Percentiles rank a stretch among this genome's conserved stretches.
Evolutionary conservation across 2,329 filamentous ascomycete species (phyloP).

Genomic region (Mycosphaerella sp.): DNA sequence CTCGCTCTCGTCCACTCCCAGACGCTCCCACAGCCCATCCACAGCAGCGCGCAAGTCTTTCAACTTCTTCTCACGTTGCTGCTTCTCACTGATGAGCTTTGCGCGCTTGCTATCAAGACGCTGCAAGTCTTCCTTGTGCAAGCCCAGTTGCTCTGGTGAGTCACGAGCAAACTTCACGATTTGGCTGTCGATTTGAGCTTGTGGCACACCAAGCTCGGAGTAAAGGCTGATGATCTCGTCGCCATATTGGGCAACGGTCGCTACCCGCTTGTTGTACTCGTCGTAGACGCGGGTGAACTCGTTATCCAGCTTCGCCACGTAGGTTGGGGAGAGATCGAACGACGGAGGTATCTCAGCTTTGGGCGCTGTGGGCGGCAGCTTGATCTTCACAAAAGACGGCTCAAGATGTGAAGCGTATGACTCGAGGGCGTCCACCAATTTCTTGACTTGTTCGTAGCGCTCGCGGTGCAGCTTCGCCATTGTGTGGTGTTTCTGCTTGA

Average conservation of each 20-base stretch:
- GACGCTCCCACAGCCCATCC: constrained; percentile 82
- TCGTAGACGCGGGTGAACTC: constrained; percentile 96
- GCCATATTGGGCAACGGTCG: constrained; percentile 64
- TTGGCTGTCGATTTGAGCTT: constrained; percentile 79
- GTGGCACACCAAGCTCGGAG: constrained; percentile 90
- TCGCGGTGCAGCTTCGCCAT: constrained; percentile 80
- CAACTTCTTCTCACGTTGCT: constrained; percentile 68
- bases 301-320: constrained; percentile 76
- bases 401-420: constrained; percentile 97
- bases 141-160: constrained; percentile 84
- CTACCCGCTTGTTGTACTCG: constrained; percentile 81
- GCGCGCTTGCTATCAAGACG: constrained; percentile 69
- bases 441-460: constrained; percentile 91
- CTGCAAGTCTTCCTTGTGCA: constrained; percentile 79
- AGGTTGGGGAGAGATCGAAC: constrained; percentile 88
- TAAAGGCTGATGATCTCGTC: constrained; percentile 90
- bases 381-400: constrained; percentile 75
- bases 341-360: constrained; percentile 70
- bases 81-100: constrained; percentile 83
- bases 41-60: constrained; percentile 70
- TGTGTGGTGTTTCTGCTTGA: constrained; percentile 81
- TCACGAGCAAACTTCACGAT: constrained; percentile 90
- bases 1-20: constrained; percentile 75
- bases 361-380: constrained; percentile 73
- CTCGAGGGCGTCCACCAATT: constrained; percentile 86